Conservation (phyloP, 345 rosid genomes). For the Angophora floribunda region DNA sequence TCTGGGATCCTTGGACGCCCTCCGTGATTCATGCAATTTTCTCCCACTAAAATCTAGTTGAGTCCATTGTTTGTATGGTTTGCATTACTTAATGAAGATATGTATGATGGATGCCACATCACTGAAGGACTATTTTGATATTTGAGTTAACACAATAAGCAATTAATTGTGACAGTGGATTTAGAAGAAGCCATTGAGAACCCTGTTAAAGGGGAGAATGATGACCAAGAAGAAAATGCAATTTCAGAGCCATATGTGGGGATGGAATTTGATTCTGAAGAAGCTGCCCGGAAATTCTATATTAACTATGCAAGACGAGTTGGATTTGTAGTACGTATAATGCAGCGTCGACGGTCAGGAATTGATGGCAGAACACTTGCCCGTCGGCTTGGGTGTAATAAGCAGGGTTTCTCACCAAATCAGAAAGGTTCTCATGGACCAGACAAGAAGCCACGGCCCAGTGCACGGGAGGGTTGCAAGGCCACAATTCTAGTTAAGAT, state of each 20-base stretch:
- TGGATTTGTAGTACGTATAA: conserved; percentile 66
- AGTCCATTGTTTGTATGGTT: neutral
- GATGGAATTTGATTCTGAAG: conserved; percentile 78
- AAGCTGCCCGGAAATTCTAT: conserved; percentile 57
- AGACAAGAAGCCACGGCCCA: conserved; percentile 47
- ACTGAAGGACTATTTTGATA: neutral
- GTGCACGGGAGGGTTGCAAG: conserved; percentile 80
- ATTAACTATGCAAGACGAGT: conserved; percentile 48
- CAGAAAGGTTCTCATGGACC: conserved; percentile 22
- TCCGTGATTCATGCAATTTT: neutral
- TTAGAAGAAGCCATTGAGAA: conserved; percentile 26
- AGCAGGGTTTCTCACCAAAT: conserved; percentile 70
- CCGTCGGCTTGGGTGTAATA: conserved; percentile 77
- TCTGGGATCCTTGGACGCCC: neutral
- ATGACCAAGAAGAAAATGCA: conserved; percentile 18
- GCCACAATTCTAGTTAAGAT: conserved; percentile 70
- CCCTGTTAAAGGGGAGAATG: conserved; percentile 24
- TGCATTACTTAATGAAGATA: neutral
- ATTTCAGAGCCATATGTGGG: conserved; percentile 57
- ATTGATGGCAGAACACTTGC: conserved; percentile 73
- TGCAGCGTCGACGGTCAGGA: conserved; percentile 82
- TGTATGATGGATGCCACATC: neutral
- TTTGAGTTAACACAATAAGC: neutral
- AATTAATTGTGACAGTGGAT: conserved; percentile 29
- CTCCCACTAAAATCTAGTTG: neutral